phyloP scores from a whole-genome alignment of 331 rosid species.

The Stylosanthes scabra region DNA sequence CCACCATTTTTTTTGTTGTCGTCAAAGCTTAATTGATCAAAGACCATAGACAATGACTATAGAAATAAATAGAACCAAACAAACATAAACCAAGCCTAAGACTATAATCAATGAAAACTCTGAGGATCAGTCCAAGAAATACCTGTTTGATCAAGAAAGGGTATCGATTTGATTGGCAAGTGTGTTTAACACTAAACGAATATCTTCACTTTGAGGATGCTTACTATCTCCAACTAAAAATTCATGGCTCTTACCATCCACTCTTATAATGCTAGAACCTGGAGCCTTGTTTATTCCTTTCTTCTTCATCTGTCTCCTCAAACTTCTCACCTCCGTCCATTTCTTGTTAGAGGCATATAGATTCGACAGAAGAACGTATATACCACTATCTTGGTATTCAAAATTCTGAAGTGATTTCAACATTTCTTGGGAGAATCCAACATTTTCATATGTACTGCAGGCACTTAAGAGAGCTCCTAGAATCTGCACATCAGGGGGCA shows the following conservation, averaged over 20 bases:
- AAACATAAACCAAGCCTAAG: too few species aligned
- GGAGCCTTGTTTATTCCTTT: slow-evolving; percentile 75
- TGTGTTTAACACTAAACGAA: slow-evolving; percentile 49
- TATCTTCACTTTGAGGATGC: slow-evolving; percentile 66
- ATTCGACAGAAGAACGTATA: slow-evolving; percentile 83
- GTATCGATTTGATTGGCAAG: slow-evolving; percentile 54
- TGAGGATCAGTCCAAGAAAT: slow-evolving; percentile 10
- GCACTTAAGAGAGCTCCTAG: slow-evolving; percentile 78
- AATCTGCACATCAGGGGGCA: slow-evolving; percentile 85
- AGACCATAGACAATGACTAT: too few species aligned
- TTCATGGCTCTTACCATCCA: slow-evolving; percentile 65
- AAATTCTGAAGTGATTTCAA: slow-evolving; percentile 55
- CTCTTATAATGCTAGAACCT: slow-evolving; percentile 73
- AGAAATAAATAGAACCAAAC: too few species aligned
- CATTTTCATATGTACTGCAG: slow-evolving; percentile 56
- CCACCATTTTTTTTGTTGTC: too few species aligned
- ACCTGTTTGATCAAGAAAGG: slow-evolving; percentile 37
- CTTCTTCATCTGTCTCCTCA: slow-evolving; percentile 79
- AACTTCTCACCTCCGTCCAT: slow-evolving; percentile 75
- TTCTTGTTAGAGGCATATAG: slow-evolving; percentile 65
- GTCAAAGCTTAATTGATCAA: too few species aligned
- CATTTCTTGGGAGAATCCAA: slow-evolving; percentile 58
- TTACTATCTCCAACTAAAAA: slow-evolving; percentile 69
- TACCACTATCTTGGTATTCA: slow-evolving; percentile 70
- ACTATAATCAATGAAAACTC: too few species aligned